Conservation (phyloP, 805 yeast species). For the Yarrowia deformans region DNA sequence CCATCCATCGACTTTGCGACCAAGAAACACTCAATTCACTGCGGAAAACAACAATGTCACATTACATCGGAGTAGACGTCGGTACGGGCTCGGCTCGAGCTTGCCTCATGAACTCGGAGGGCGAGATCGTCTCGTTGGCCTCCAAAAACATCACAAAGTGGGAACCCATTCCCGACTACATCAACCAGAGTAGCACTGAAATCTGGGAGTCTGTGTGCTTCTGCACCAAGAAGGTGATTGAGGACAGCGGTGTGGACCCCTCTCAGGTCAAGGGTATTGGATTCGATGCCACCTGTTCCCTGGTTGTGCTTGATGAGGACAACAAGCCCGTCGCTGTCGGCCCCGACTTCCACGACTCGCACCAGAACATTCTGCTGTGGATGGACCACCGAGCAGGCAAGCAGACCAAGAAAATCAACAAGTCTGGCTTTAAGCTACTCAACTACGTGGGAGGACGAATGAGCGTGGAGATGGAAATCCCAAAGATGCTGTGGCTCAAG, state of each 20-base stretch:
- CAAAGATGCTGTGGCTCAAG: constrained; percentile 96
- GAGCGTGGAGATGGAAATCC: constrained; percentile 98
- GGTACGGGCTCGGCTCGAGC: constrained; percentile 99
- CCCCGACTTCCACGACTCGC: constrained; percentile 76
- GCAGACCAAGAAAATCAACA: constrained; percentile 82
- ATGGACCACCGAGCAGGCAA: constrained; percentile 95
- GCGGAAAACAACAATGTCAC: constrained; percentile 4
- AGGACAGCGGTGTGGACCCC: constrained; percentile 77
- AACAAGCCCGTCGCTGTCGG: constrained; percentile 87
- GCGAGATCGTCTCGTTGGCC: constrained; percentile 74
- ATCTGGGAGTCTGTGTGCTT: constrained; percentile 86
- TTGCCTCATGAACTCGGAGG: constrained; percentile 82
- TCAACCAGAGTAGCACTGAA: constrained; percentile 81
- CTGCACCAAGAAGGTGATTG: constrained; percentile 76
- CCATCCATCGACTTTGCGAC: background rate
- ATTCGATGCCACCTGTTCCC: constrained; percentile 96
- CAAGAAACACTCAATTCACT: background rate
- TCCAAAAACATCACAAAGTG: constrained; percentile 77
- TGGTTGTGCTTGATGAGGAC: constrained; percentile 77
- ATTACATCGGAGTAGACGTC: constrained; percentile 86
- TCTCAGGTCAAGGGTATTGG: constrained; percentile 82
- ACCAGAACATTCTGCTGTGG: constrained; percentile 91
- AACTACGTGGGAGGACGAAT: constrained; percentile 96
- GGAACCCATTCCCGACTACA: constrained; percentile 58
- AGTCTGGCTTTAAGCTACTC: constrained; percentile 77